phyloP scores from a whole-genome alignment of 371 early-diverging fungal genomes.

The Mortierella sp. region DNA sequence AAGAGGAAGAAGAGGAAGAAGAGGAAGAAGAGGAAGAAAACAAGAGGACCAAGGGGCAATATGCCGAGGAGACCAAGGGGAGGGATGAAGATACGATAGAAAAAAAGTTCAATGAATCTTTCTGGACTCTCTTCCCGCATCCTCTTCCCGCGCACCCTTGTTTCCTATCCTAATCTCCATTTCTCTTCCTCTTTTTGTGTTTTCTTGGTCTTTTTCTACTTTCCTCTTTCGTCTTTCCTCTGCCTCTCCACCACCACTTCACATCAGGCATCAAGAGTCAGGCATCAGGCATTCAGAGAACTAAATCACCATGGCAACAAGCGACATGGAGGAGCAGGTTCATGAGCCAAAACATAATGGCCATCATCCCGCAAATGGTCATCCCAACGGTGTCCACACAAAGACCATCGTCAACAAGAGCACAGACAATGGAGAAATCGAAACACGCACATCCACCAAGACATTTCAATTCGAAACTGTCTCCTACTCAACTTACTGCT shows the following conservation, averaged over 20 bases:
- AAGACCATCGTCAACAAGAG: slow-evolving; percentile 1
- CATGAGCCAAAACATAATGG: not conserved
- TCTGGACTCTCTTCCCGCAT: slow-evolving; percentile 2
- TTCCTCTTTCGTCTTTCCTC: slow-evolving; percentile 4
- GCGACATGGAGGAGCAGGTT: slow-evolving; percentile 47
- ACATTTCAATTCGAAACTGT: slow-evolving; percentile 12
- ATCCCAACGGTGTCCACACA: slow-evolving; percentile 1
- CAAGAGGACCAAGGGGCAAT: not conserved
- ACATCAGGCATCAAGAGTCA: not conserved
- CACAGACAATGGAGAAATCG: not conserved
- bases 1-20: not conserved
- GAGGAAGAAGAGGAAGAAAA: not conserved
- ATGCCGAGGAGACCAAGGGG: too few species aligned
- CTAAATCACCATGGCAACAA: slow-evolving; percentile 28
- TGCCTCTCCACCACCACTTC: not conserved
- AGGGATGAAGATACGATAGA: too few species aligned
- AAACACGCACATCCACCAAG: slow-evolving; percentile 3
- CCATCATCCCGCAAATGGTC: slow-evolving; percentile 7
- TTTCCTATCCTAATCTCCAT: not conserved
- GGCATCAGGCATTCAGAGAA: not conserved
- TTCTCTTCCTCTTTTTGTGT: not conserved
- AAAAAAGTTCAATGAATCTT: too few species aligned
- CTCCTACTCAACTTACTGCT: not conserved
- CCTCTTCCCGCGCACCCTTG: not conserved
- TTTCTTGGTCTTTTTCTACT: not conserved